phyloP scores from a whole-genome alignment of 1,284 basidiomycete species.

The Cryptococcus sp. region DNA sequence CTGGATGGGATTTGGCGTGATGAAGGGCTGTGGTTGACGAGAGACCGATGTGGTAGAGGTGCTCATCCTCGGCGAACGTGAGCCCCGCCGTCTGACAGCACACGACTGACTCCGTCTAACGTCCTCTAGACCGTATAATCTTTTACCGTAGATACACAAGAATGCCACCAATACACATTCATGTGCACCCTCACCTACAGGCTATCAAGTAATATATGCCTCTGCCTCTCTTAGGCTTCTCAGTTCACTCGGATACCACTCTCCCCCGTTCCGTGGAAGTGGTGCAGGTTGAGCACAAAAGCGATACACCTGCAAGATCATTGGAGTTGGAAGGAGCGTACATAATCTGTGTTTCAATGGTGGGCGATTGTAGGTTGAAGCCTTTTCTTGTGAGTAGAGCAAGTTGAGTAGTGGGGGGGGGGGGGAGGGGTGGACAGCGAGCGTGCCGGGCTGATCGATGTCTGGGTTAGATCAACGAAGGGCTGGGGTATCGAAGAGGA shows the following conservation, averaged over 20 bases:
- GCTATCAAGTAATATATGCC: conserved; percentile 27
- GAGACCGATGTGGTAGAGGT: conserved; percentile 1
- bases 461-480: conserved; percentile 57
- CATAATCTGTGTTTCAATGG: conserved; percentile 63
- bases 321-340: conserved; percentile 22
- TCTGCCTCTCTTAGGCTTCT: conserved; percentile 24
- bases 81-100: neutral
- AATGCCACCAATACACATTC: neutral
- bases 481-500: conserved; percentile 64
- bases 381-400: conserved; percentile 60
- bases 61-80: conserved; percentile 10
- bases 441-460: conserved; percentile 16
- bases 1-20: neutral
- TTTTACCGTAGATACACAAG: no score
- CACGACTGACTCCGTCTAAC: no score
- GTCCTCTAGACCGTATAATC: no score
- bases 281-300: conserved; percentile 8
- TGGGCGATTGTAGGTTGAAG: conserved; percentile 63
- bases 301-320: no score
- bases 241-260: conserved; percentile 16
- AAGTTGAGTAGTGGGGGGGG: conserved; percentile 52
- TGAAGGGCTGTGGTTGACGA: neutral
- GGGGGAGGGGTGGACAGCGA: no score
- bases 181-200: conserved; percentile 7
- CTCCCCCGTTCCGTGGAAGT: no score